These are phyloP conservation scores for Phytophthora crassamura DNA, from an alignment of 352 stramenopile species.

Conservation along the genomic window DNA sequence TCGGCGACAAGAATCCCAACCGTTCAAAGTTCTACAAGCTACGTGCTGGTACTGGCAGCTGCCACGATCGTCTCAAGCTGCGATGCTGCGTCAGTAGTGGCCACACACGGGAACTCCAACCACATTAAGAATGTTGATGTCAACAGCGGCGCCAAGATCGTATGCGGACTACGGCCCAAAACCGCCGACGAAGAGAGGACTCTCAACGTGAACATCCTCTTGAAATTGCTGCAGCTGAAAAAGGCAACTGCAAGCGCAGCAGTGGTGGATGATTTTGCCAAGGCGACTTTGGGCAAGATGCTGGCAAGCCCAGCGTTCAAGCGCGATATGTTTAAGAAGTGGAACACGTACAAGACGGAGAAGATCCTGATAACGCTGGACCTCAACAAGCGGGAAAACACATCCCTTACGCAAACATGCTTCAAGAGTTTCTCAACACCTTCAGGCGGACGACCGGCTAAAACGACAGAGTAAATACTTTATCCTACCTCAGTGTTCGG, in stretches of 20 bases:
- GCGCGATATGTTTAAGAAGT: conserved; percentile 4
- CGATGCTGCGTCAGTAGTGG: not conserved
- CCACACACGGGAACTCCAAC: not conserved
- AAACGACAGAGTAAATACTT: no score
- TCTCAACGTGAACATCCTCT: not conserved
- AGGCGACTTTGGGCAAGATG: conserved; percentile 2
- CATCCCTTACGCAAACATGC: not conserved
- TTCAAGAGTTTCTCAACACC: conserved; percentile 8
- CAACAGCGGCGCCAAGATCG: not conserved
- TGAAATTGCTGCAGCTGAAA: not conserved
- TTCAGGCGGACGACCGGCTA: no score
- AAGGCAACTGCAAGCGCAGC: not conserved
- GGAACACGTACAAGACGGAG: not conserved
- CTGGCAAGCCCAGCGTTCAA: not conserved
- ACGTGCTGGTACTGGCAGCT: not conserved
- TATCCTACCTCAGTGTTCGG: no score
- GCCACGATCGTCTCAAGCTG: not conserved
- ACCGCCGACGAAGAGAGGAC: conserved; percentile 4
- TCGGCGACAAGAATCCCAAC: no score
- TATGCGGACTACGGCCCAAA: not conserved
- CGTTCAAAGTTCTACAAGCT: not conserved
- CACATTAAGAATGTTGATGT: not conserved
- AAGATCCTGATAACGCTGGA: not conserved
- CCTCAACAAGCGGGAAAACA: conserved; percentile 4
- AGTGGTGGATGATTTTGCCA: conserved; percentile 1